Percentiles rank a stretch among this genome's conserved stretches.
phyloP scores from a whole-genome alignment of 305 asterid genomes.

The Petunia hybrid region DNA sequence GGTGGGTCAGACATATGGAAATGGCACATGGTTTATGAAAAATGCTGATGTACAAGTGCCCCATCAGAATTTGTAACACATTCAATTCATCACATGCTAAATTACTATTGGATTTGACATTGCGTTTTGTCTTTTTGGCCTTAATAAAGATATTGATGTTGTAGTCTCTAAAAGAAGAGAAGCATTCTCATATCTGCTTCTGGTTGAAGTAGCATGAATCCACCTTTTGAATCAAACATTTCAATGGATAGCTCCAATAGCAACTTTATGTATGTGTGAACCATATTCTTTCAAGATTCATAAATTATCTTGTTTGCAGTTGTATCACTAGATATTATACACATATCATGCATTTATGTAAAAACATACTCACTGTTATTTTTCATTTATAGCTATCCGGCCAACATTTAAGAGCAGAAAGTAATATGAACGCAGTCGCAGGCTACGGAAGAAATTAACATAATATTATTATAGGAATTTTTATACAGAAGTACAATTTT shows the following conservation, averaged over 20 bases:
- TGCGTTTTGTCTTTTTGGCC: not conserved
- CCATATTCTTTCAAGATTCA: no score
- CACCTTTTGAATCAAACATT: not conserved
- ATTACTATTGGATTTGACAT: not conserved
- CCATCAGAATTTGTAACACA: not conserved
- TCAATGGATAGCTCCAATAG: no score
- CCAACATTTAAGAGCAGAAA: no score
- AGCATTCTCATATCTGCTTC: not conserved
- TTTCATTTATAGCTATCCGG: no score
- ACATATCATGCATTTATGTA: no score
- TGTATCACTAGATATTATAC: not conserved
- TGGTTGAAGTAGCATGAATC: not conserved
- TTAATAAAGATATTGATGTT: not conserved
- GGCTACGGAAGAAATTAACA: no score
- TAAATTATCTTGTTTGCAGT: not conserved
- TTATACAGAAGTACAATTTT: no score
- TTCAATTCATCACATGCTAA: not conserved
- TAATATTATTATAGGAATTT: no score
- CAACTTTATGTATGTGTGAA: no score
- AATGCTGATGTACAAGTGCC: not conserved
- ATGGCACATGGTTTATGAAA: constrained; percentile 17
- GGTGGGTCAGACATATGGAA: not conserved
- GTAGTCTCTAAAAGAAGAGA: not conserved
- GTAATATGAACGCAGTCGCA: no score
- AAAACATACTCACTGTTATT: no score